A percentile compares a stretch with the other conserved stretches of the same genome.
Evolutionary conservation across 169 alveolate species (phyloP).

Genomic region (Perkinsus chesapeaki): DNA sequence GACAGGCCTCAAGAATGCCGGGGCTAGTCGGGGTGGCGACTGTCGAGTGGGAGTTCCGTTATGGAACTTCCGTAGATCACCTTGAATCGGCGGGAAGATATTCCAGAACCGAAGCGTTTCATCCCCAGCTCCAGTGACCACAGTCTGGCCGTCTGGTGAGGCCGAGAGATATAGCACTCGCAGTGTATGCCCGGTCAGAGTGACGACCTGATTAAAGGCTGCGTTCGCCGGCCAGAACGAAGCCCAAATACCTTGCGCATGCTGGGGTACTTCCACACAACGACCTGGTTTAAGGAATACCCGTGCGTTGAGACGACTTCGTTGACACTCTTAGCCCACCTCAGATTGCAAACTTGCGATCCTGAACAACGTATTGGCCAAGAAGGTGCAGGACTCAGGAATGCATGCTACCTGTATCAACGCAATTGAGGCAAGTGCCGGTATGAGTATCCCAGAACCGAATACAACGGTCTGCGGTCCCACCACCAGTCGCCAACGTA

Average conservation of each 20-base stretch:
- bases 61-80: background rate
- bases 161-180: slow-evolving; percentile 87
- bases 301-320: slow-evolving; percentile 94
- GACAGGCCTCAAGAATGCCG: too few relatives aligned
- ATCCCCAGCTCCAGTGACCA: slow-evolving; percentile 92
- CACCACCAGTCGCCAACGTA: slow-evolving; percentile 91
- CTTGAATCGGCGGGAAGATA: slow-evolving; percentile 63
- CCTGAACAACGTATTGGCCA: background rate
- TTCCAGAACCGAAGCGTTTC: slow-evolving; percentile 89
- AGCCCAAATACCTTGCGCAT: slow-evolving; percentile 58
- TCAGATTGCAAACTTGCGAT: slow-evolving; percentile 87
- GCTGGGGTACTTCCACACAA: slow-evolving; percentile 86
- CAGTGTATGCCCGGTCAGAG: slow-evolving; percentile 78
- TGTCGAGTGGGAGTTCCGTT: background rate
- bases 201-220: background rate
- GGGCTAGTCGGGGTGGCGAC: background rate
- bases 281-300: slow-evolving; percentile 79
- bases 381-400: background rate
- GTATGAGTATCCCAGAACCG: slow-evolving; percentile 85
- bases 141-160: slow-evolving; percentile 87
- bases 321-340: slow-evolving; percentile 79
- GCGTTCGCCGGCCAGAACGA: too few relatives aligned
- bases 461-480: slow-evolving; percentile 93
- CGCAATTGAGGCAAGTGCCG: slow-evolving; percentile 60
- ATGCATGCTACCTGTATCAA: slow-evolving; percentile 62